Evolutionary conservation across 2,329 filamentous ascomycete genomes (phyloP).

Genomic region (Colletotrichum magnum): DNA sequence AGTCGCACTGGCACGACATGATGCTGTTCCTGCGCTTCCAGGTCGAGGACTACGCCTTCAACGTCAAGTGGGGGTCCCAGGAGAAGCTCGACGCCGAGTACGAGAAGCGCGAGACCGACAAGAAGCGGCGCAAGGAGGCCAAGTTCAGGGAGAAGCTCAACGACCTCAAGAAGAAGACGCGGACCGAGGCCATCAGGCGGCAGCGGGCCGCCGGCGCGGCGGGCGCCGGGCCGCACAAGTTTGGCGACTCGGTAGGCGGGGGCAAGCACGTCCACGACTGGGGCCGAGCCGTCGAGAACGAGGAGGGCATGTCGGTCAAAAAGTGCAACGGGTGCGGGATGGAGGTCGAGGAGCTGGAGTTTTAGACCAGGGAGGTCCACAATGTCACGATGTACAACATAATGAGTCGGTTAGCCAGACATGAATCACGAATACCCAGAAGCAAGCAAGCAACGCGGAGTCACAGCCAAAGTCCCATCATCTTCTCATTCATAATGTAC

Average conservation of each 20-base stretch:
- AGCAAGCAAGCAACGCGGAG: too few species aligned
- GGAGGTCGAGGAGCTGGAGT: slow-evolving; percentile 83
- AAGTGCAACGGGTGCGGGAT: slow-evolving; percentile 82
- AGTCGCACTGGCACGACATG: slow-evolving; percentile 98
- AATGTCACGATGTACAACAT: not conserved
- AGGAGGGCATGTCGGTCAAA: slow-evolving; percentile 83
- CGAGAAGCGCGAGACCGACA: slow-evolving; percentile 81
- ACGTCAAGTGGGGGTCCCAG: slow-evolving; percentile 89
- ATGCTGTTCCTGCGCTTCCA: slow-evolving; percentile 96
- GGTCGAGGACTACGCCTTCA: slow-evolving; percentile 93
- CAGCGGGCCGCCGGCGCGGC: slow-evolving; percentile 71
- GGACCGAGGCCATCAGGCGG: slow-evolving; percentile 89
- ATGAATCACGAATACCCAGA: not conserved
- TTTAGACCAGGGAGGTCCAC: slow-evolving; percentile 53
- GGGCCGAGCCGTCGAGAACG: slow-evolving; percentile 77
- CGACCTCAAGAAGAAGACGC: slow-evolving; percentile 92
- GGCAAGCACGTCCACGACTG: slow-evolving; percentile 92
- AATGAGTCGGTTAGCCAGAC: not conserved
- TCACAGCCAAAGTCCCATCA: not conserved
- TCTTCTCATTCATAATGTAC: slow-evolving; percentile 22
- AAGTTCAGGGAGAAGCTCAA: slow-evolving; percentile 92
- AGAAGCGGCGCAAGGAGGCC: slow-evolving; percentile 88
- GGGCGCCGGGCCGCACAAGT: slow-evolving; percentile 67
- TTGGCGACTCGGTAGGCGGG: slow-evolving; percentile 82
- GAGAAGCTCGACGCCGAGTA: slow-evolving; percentile 93